Evolutionary conservation across 78 protist species (phyloP), one percentile per base, ranked within the genome.

Genomic region (Cavenderia fasciculata): DNA sequence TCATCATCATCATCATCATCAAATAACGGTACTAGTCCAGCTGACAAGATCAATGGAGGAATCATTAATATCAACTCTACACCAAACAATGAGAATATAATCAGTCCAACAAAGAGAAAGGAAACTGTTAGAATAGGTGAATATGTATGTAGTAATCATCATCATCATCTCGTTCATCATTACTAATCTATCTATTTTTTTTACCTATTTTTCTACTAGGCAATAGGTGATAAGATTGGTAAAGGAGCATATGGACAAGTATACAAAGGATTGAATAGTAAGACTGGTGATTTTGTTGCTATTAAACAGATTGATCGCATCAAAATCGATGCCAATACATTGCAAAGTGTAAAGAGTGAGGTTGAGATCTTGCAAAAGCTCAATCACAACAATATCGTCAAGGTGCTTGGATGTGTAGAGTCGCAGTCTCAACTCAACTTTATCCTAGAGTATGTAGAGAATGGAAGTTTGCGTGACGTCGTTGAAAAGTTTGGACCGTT

Each of bases 251-350:
- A 61, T 71, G 85, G 88, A 27, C 66, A 65, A 19, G 93, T 87
- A 3, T 87, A 41, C 52, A 87, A 87, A 52, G 93, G 85, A 65
- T 59, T 87, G 19, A 43, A 74, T 70, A 19, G 38, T n/a, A 77
- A 87, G 56, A 87, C 85, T 33, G 93, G 93, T 41, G 88, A 87
- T 18, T 87, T 87, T 36, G 93, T 87, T 36, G 93, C 93, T 31
- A 87, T 87, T 4, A 87, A 87, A 51, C 74, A 69, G 31, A 74
- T 87, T 25, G 86, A 74, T 46, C 19, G 46, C 18, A 51, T 21
- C 11, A 74, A 65, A 52, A 70, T 56, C 14, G 93, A 71, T 47
- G 54, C 59, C 0, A 68, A 57, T 46, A 40, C 90, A 40, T 18
- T 82, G 43, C 47, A 27, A 43, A 41, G 61, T 1, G 78, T 82